A percentile compares a stretch with the other conserved stretches of the same genome.
phyloP scores from a whole-genome alignment of 1,139 yeast genomes.

The Pichia sp. region DNA sequence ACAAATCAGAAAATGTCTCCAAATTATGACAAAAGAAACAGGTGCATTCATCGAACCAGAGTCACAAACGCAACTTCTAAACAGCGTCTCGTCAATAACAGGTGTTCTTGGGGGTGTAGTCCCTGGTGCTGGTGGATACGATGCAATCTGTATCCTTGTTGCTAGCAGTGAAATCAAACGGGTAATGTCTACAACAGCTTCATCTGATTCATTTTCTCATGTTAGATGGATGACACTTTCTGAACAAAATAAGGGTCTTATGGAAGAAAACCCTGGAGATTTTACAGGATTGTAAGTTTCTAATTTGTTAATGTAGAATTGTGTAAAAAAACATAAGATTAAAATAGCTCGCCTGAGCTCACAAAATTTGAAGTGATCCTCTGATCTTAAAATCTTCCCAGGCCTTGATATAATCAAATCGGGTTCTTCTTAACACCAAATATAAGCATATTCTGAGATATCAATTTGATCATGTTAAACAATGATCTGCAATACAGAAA shows the following conservation, averaged over 20 bases:
- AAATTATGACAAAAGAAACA: conserved; percentile 53
- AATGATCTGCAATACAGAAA: not conserved
- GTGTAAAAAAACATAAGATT: no score
- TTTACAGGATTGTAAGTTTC: conserved; percentile 27
- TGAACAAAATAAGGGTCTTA: conserved; percentile 53
- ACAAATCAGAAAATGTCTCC: conserved; percentile 48
- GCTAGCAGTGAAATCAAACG: conserved; percentile 38
- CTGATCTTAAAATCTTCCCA: no score
- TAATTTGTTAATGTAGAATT: not conserved
- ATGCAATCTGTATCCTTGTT: conserved; percentile 75
- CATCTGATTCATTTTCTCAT: conserved; percentile 30
- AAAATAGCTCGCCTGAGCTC: no score
- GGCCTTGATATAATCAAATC: no score
- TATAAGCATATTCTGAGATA: no score
- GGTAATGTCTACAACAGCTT: conserved; percentile 33
- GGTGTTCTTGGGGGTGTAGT: conserved; percentile 94
- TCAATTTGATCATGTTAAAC: no score
- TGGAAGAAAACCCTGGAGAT: conserved; percentile 32
- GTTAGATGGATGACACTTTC: conserved; percentile 61
- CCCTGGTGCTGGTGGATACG: conserved; percentile 98
- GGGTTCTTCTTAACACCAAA: no score
- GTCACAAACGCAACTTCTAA: conserved; percentile 65
- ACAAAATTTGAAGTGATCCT: no score
- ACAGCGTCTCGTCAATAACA: conserved; percentile 45
- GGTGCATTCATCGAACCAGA: conserved; percentile 88